A percentile compares a stretch with the other conserved stretches of the same genome.
Evolutionary conservation across 495 filamentous ascomycete genomes (phyloP).

Genomic region (Podospora fimiseda): DNA sequence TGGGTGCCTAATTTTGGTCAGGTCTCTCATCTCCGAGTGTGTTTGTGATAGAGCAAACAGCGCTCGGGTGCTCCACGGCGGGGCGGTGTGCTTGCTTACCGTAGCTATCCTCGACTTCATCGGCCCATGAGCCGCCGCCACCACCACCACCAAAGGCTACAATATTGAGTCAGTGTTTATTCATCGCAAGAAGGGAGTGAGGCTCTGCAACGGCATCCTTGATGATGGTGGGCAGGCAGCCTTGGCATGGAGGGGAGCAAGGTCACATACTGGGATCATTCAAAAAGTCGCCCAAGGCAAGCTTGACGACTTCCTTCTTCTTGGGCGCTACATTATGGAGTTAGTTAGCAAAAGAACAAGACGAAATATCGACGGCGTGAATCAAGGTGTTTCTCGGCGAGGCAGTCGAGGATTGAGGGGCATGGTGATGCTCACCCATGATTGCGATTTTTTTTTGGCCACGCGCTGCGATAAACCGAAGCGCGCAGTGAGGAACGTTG

Average conservation of each 20-base stretch:
- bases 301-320: slow-evolving; percentile 78
- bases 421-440: slow-evolving; percentile 63
- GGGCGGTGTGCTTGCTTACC: slow-evolving; percentile 42
- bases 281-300: slow-evolving; percentile 89
- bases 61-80: too few relatives aligned
- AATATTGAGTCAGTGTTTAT: slow-evolving; percentile 14
- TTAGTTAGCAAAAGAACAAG: slow-evolving; percentile 28
- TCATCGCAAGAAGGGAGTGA: slow-evolving; percentile 3
- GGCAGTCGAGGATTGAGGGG: slow-evolving; percentile 10
- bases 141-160: slow-evolving; percentile 63
- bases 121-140: slow-evolving; percentile 83
- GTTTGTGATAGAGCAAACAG: not conserved
- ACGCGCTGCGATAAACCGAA: slow-evolving; percentile 41
- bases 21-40: too few relatives aligned
- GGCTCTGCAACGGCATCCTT: not conserved
- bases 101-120: slow-evolving; percentile 88
- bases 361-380: slow-evolving; percentile 3
- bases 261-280: slow-evolving; percentile 65
- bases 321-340: slow-evolving; percentile 66
- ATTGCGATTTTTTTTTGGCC: slow-evolving; percentile 58
- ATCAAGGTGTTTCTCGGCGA: not conserved
- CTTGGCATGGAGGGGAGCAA: slow-evolving; percentile 25
- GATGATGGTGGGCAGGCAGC: slow-evolving; percentile 1
- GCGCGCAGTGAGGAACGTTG: slow-evolving; percentile 35
- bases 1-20: slow-evolving; percentile 32